phyloP scores from a whole-genome alignment of 805 yeast genomes.

The Sugiyamaella marilandica region DNA sequence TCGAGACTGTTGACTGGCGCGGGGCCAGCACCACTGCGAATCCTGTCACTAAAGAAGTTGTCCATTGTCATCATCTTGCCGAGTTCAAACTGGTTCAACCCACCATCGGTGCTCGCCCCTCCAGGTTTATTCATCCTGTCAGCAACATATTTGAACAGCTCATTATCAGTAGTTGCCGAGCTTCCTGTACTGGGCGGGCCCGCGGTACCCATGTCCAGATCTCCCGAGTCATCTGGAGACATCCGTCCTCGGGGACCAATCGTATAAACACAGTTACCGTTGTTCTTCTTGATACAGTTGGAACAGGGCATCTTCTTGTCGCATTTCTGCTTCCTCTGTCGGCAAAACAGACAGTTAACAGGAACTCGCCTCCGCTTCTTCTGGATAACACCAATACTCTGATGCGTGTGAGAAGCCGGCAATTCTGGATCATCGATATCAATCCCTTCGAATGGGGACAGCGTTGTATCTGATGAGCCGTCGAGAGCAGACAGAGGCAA shows the following conservation, averaged over 20 bases:
- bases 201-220: neutral
- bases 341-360: constrained; percentile 31
- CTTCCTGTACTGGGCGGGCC: constrained; percentile 1
- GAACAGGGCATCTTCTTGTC: constrained; percentile 32
- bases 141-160: neutral
- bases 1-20: constrained; percentile 14
- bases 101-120: neutral
- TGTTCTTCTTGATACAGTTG: constrained; percentile 27
- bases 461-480: neutral
- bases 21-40: neutral
- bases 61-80: constrained; percentile 15
- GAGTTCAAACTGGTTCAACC: neutral
- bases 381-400: constrained; percentile 15
- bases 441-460: neutral
- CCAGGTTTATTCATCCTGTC: neutral
- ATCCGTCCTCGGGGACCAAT: neutral
- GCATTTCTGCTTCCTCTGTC: constrained; percentile 33
- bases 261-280: constrained; percentile 6
- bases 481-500: neutral
- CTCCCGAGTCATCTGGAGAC: neutral
- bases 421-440: constrained; percentile 10
- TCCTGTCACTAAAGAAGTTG: constrained; percentile 4
- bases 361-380: constrained; percentile 30
- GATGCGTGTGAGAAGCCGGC: constrained; percentile 16
- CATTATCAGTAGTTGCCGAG: neutral